Base-by-base conservation (phyloP, 768 basidiomycete species). In the Termitomyces sp. region DNA sequence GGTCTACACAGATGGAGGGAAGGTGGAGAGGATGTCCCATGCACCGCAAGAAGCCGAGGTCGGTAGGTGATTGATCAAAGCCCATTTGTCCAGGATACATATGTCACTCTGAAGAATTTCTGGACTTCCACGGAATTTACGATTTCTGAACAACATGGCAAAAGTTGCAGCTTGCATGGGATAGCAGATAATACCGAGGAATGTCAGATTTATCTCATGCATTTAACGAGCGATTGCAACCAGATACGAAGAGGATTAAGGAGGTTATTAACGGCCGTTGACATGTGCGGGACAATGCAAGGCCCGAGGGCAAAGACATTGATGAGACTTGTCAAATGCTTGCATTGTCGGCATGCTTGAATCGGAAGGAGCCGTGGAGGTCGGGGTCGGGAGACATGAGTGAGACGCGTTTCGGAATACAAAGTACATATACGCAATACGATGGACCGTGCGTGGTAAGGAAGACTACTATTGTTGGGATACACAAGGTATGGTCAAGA, bases 361-460 rank as follows among this genome's bases (percentile, higher is more conserved):
- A 54, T 51, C 51, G 56, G 59, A 55, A 58, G 26, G 38, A 28
- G 49, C 62, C 59, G 62, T 56, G 42, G 24, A 53, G 52, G 46
- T 58, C 58, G 54, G 58, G 26, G 48, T 22, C 30, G 47, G 46
- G 49, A 26, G 46, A 36, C 30, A n/a, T 38, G n/a, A 53, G n/a
- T 56, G 42, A 50, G 53, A 57, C 54, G 52, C 53, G 60, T 61
- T 61, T 61, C 60, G 54, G 52, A 61, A 53, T 59, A 56, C 57
- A 57, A 26, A 18, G 53, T 40, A 57, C 40, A 42, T 57, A 56
- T 44, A 53, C 55, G 54, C 53, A 40, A 47, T 12, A n/a, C 20
- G 40, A 48, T 51, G 62, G 58, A 59, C 62, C 62, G 62, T 58
- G 60, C 52, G 57, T 58, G 51, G 51, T 28, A 38, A 52, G 4